Conservation (phyloP, 352 stramenopile genomes). For the Globisporangium paddicum region DNA sequence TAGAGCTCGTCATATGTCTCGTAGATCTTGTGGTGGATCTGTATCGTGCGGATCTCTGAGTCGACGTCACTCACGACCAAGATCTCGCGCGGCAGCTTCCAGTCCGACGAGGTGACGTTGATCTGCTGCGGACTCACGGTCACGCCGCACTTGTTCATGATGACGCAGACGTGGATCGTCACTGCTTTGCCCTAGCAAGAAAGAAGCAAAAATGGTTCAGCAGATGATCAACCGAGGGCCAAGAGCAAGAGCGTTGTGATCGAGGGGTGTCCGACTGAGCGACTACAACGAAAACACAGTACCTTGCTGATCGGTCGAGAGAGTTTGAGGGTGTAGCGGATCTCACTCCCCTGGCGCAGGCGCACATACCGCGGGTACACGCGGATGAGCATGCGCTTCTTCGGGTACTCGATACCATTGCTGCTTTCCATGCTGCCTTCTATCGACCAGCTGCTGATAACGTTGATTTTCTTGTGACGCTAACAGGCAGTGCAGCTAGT, state of each 20-base stretch:
- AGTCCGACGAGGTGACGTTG: conserved; percentile 50
- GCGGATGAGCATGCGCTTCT: conserved; percentile 40
- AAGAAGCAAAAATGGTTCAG: not conserved
- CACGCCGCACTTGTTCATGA: conserved; percentile 63
- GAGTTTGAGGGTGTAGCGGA: conserved; percentile 57
- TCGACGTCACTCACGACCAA: conserved; percentile 33
- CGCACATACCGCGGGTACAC: conserved; percentile 59
- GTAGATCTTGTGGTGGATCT: conserved; percentile 73
- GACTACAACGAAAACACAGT: not conserved
- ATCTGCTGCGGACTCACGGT: conserved; percentile 38
- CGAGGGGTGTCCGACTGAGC: not conserved
- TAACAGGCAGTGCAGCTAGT: not conserved
- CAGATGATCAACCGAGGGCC: not conserved
- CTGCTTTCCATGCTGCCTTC: not conserved
- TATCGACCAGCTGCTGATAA: not conserved
- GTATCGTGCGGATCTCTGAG: conserved; percentile 54
- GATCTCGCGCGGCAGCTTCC: conserved; percentile 42
- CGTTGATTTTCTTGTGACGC: not conserved
- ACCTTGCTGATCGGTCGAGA: conserved; percentile 43
- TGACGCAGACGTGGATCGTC: conserved; percentile 55
- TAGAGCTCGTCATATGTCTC: conserved; percentile 48
- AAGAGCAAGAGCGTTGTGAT: not conserved
- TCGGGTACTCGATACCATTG: conserved; percentile 14
- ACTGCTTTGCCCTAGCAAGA: conserved; percentile 35
- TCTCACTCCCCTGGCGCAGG: conserved; percentile 57